Percentiles rank a stretch among this genome's conserved stretches.
phyloP scores from a whole-genome alignment of 1,284 basidiomycete genomes.

The Cutaneotrichosporon sp. region DNA sequence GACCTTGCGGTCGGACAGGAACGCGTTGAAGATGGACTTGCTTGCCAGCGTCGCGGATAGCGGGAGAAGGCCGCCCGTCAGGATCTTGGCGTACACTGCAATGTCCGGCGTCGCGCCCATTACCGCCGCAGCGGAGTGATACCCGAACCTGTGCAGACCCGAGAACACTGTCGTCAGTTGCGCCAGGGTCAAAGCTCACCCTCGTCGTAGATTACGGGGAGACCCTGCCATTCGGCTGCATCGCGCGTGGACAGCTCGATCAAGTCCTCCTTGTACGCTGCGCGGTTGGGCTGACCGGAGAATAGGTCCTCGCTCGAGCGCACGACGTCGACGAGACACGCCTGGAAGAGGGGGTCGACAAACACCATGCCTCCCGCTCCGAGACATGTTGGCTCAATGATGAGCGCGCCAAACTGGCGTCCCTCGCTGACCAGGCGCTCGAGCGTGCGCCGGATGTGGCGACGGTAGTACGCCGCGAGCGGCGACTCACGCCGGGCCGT shows the following conservation, averaged over 20 bases:
- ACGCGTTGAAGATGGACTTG: constrained; percentile 71
- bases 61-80: constrained; percentile 89
- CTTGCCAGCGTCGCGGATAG: constrained; percentile 79
- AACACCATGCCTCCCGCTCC: constrained; percentile 97
- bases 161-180: constrained; percentile 62
- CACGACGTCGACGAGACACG: constrained; percentile 74
- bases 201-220: constrained; percentile 94
- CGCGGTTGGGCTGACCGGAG: constrained; percentile 15
- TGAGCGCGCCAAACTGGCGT: constrained; percentile 60
- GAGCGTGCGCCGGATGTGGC: constrained; percentile 58
- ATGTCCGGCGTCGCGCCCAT: constrained; percentile 77
- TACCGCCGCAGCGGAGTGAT: constrained; percentile 60
- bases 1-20: constrained; percentile 66
- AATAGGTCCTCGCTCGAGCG: constrained; percentile 55
- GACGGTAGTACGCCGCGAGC: constrained; percentile 63
- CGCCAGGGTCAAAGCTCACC: constrained; percentile 22
- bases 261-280: background rate
- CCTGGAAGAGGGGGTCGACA: constrained; percentile 94
- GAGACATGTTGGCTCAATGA: constrained; percentile 88
- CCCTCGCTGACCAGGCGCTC: constrained; percentile 50
- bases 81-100: constrained; percentile 84
- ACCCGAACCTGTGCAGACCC: constrained; percentile 80
- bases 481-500: constrained; percentile 56
- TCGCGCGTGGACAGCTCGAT: background rate
- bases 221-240: constrained; percentile 54